Evolutionary conservation across 495 filamentous ascomycete species (phyloP).

Genomic region (Podospora sp.): DNA sequence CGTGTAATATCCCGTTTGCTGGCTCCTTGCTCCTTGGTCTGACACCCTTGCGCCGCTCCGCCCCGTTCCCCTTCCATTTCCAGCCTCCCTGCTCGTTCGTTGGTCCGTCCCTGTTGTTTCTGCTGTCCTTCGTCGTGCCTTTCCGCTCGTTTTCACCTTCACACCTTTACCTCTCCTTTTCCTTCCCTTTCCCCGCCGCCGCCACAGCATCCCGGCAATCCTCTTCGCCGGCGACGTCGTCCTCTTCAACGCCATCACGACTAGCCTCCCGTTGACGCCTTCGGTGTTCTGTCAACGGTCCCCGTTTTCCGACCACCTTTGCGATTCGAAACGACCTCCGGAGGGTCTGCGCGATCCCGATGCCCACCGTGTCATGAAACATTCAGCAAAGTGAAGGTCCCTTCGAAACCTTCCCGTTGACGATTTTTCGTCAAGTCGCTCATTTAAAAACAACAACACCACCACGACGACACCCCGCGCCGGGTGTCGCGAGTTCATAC

Average conservation of each 20-base stretch:
- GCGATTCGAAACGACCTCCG: conserved; percentile 26
- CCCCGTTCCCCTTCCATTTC: conserved; percentile 35
- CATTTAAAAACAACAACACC: conserved; percentile 40
- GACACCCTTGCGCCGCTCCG: conserved; percentile 39
- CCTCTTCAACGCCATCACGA: conserved; percentile 32
- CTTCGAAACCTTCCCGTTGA: conserved; percentile 23
- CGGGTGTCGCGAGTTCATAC: conserved; percentile 1
- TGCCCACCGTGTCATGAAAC: conserved; percentile 40
- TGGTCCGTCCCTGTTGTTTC: conserved; percentile 10
- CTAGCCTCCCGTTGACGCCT: conserved; percentile 30
- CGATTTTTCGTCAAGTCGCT: conserved; percentile 52
- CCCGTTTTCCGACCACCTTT: conserved; percentile 18
- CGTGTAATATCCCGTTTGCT: conserved; percentile 36
- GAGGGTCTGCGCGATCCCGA: conserved; percentile 31
- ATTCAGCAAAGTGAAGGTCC: conserved; percentile 32
- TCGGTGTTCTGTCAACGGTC: conserved; percentile 14
- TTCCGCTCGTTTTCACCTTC: conserved; percentile 33
- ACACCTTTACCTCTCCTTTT: conserved; percentile 25
- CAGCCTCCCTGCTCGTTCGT: conserved; percentile 21
- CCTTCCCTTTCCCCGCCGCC: conserved; percentile 23
- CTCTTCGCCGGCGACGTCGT: conserved; percentile 38
- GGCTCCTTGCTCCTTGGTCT: conserved; percentile 22
- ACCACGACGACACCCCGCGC: neutral
- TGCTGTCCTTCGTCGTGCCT: conserved; percentile 14
- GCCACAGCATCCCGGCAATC: conserved; percentile 33